Base-by-base conservation (phyloP, 495 filamentous ascomycete species). In the Usnea hakonensis region DNA sequence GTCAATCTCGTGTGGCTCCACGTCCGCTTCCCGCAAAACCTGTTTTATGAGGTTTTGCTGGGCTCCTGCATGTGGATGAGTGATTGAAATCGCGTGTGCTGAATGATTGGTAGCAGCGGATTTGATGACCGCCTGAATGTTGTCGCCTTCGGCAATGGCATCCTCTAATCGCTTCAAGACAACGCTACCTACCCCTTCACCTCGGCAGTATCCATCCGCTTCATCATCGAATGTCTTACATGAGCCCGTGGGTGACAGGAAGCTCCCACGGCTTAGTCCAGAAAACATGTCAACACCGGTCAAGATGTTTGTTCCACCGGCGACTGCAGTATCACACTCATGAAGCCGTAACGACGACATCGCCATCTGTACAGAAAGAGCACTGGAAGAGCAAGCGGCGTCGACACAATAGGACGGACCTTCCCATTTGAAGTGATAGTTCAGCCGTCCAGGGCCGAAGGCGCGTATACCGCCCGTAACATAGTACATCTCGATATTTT, bases 401-500 rank as follows among this genome's bases (percentile, higher is more conserved):
- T 93, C 89, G 37, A 91, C 77, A 65, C 79, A 86, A 70, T 84
- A 81, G 55, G 83, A 88, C 1, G 87, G 87, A 2, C 89, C 89
- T 44, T 78, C 81, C 62, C 71, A 72, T 37, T 72, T 72, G 57
- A 71, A 72, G 35, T 64, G 57, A 36, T 66, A 70, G 41, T 64
- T 65, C 14, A 73, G 57, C 5, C 68, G 55, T 28, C 68, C 62
- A 53, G 95, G 81, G 38, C 91, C 84, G 67, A 96, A 91, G 4
- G 87, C 89, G 19, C 87, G 81, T 6, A 83, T 79, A 65, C 83
- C 86, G 43, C 89, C 89, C 0, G 89, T 85, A 66, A 90, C 88
- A 74, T 77, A 90, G 70, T 93, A 91, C 1, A 87, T 90, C 69
- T 90, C 87, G 37, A 92, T 81, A 55, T 90, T 83, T 64, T 91